A percentile compares a stretch with the other conserved stretches of the same genome.
Evolutionary conservation across 495 filamentous ascomycete species (phyloP).

Genomic region (Talaromyces thailandensis): DNA sequence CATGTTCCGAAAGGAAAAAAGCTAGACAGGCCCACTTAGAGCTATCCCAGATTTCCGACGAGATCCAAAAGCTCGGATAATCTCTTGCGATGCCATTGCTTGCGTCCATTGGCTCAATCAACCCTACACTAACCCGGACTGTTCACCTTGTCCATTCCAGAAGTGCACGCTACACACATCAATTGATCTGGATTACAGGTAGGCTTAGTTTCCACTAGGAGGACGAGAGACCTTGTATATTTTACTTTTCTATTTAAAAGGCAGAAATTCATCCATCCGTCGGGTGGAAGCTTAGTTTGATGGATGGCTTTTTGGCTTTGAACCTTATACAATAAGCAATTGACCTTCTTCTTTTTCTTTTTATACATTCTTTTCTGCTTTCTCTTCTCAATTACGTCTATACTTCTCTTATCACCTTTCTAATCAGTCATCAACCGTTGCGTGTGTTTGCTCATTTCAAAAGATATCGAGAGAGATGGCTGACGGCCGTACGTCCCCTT

Average conservation of each 20-base stretch:
- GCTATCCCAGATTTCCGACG: not conserved
- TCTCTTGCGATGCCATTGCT: not conserved
- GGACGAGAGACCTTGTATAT: not conserved
- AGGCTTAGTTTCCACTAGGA: not conserved
- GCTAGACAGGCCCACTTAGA: not conserved
- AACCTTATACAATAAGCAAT: slow-evolving; percentile 12
- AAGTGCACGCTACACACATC: not conserved
- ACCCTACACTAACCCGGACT: not conserved
- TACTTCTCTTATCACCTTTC: slow-evolving; percentile 7
- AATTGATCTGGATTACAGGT: not conserved
- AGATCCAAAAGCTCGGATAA: not conserved
- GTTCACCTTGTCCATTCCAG: not conserved
- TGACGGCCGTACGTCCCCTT: slow-evolving; percentile 47
- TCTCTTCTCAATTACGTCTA: slow-evolving; percentile 7
- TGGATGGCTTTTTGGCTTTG: slow-evolving; percentile 5
- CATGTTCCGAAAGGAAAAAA: not conserved
- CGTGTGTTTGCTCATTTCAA: not conserved
- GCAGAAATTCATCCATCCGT: not conserved
- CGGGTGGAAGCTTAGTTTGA: not conserved
- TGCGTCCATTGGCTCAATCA: not conserved
- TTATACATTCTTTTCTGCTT: not conserved
- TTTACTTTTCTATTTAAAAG: not conserved
- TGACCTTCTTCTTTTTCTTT: not conserved
- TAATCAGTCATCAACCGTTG: not conserved
- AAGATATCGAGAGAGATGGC: slow-evolving; percentile 33